These are phyloP conservation scores for Gastrolobium villosum DNA, from an alignment of 306 rosid species.

Conservation along the genomic window DNA sequence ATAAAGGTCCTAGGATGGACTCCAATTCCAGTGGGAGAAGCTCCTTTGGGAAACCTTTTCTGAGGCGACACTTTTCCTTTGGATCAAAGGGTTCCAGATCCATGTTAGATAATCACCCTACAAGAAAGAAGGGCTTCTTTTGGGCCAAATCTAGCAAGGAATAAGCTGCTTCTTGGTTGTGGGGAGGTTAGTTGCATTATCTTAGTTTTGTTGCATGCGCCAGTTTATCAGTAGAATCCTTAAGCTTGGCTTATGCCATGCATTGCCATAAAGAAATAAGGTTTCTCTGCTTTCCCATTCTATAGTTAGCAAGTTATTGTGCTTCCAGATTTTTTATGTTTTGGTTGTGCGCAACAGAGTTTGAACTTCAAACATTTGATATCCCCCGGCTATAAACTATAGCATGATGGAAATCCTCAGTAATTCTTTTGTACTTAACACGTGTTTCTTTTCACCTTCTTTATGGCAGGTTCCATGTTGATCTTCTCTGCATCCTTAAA, in stretches of 20 bases:
- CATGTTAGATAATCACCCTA: conserved; percentile 63
- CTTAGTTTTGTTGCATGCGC: conserved; percentile 35
- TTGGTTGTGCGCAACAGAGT: conserved; percentile 31
- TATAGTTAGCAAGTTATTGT: conserved; percentile 21
- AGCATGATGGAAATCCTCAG: neutral
- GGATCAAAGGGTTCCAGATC: conserved; percentile 79
- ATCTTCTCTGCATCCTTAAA: conserved; percentile 50
- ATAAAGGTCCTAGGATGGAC: conserved; percentile 62
- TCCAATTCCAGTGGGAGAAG: conserved; percentile 84
- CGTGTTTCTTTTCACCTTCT: conserved; percentile 27
- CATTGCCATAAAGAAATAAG: neutral
- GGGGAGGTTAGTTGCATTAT: conserved; percentile 64
- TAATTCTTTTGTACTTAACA: conserved; percentile 17
- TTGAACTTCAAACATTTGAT: conserved; percentile 26
- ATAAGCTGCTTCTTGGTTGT: conserved; percentile 57
- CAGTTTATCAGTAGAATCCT: conserved; percentile 30
- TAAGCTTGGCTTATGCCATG: conserved; percentile 36
- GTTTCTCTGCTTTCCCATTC: conserved; percentile 24
- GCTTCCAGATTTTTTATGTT: conserved; percentile 30
- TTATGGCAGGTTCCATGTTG: conserved; percentile 57
- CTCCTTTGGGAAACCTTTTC: conserved; percentile 78
- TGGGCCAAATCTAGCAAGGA: conserved; percentile 89
- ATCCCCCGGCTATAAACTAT: conserved; percentile 29
- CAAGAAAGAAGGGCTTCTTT: conserved; percentile 94
- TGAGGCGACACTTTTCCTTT: conserved; percentile 86